Base-by-base conservation (phyloP, 2,329 filamentous ascomycete species). In the Alternaria sp. region DNA sequence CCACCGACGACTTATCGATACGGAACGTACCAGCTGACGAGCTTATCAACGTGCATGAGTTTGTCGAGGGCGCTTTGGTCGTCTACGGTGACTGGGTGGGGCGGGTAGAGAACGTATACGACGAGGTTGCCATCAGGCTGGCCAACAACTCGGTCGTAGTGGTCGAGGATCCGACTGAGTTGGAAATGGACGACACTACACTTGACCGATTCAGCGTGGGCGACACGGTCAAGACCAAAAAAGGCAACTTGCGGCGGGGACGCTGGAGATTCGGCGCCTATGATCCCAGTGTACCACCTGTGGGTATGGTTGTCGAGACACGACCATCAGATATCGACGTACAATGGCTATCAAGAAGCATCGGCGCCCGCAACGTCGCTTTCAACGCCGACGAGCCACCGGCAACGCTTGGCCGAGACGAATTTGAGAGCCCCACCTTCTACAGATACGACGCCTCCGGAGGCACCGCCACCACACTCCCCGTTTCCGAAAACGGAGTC, bases 41-140 rank as follows among this genome's bases (percentile, higher is more conserved):
- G 60, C 72, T 86, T 7, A 73, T 75, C 57, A 78, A 79, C 56
- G 78, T 81, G 12, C 78, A 83, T 60, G 76, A 84, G 49, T 83
- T 82, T 62, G 70, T 78, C 6, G 82, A 84, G 61, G 85, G 84
- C 5, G 84, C 86, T 54, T 78, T 85, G 32, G 78, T 88, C 22
- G 78, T 87, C 12, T 86, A 84, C 69, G 78, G 82, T 18, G 81
- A 85, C 64, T 88, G 86, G 84, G 71, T 89, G 4, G 87, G 87
- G 1, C 74, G 82, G 11, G 81, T 89, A 5, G 80, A 83, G 52
- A 79, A 82, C 3, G 78, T 85, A 45, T 78, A 81, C 30, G 81
- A 84, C 49, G 81, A 85, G 53, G 78, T 87, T 14, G 79, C 84
- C 2, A 62, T 89, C 27, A 81, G 79, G 43, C 79, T 89, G 12